Evolutionary conservation across 2,329 filamentous ascomycete genomes (phyloP), one percentile per base, ranked within the genome.

Genomic region (Metarhizium anisopliae): DNA sequence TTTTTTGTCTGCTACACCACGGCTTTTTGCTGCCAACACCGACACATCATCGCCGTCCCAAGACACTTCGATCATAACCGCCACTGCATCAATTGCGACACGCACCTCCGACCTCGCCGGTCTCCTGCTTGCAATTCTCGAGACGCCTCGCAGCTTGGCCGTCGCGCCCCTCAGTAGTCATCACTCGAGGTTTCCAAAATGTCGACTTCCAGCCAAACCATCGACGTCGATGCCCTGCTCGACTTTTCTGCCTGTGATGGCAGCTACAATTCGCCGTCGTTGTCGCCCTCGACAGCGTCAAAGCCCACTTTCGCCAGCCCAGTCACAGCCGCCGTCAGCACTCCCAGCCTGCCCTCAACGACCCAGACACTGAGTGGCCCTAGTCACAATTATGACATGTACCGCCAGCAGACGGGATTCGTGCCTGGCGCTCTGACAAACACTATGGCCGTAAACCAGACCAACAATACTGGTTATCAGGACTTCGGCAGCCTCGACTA

Each of bases 341-440:
- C 82, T 5, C 79, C 82, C n/a, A 73, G 77, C 40, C 70, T 85
- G 56, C 70, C 82, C 18, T 71, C 80, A 7, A 73, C 77, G 55
- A 81, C 86, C 59, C 79, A 81, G 36, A 83, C 79, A 20, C 82
- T 92, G 66, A 85, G 84, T 51, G 89, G 85, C 40, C 93, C 94
- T 8, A 96, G 90, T 71, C 92, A 96, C 75, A 90, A 95, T 73
- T 97, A 97, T 77, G 89, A 91, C 66, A 85, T 90, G 67, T 95
- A 96, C 77, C 89, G 90, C 75, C 94, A 99, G 70, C 92, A 96
- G 76, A 96, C 94, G 3, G 91, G 92, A 60, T 85, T 96, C 35
- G 90, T 94, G 0, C 86, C 90, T 1, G 91, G 91, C 59, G 92
- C 90, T 53, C 77, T 94, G 60, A 85, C 87, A 47, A 89, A 83